phyloP scores from a whole-genome alignment of 2,329 filamentous ascomycete genomes.

The Scolecobasidium constrictum region DNA sequence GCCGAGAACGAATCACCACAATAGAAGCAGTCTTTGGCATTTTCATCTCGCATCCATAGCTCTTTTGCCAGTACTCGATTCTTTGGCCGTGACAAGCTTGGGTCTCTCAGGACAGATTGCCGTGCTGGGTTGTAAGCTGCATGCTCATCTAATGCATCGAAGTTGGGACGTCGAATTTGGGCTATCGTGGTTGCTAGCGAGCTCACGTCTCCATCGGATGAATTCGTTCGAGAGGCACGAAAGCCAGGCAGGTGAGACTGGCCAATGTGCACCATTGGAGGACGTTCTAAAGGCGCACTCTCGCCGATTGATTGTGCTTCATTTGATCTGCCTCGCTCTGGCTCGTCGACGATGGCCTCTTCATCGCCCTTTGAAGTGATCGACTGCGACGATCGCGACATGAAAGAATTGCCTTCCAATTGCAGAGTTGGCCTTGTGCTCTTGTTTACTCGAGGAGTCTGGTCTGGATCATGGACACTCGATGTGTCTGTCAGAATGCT shows the following conservation, averaged over 20 bases:
- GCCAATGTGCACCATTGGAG: constrained; percentile 31
- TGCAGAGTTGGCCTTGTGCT: background rate
- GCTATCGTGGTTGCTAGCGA: constrained; percentile 23
- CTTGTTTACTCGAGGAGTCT: background rate
- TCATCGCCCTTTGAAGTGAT: background rate
- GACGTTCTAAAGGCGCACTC: too few relatives aligned
- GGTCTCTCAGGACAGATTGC: constrained; percentile 25
- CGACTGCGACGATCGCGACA: background rate
- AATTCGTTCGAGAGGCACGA: constrained; percentile 33
- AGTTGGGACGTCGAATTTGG: constrained; percentile 12
- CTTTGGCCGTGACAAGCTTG: constrained; percentile 48
- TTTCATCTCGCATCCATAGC: constrained; percentile 99
- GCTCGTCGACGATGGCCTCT: too few relatives aligned
- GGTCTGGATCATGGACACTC: background rate
- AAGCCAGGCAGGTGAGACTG: constrained; percentile 38
- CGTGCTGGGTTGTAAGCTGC: constrained; percentile 6
- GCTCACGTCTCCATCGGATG: constrained; percentile 30
- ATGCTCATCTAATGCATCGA: constrained; percentile 3
- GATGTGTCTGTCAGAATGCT: background rate
- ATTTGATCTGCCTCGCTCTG: too few relatives aligned
- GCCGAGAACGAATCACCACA: constrained; percentile 86
- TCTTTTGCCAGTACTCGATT: constrained; percentile 86
- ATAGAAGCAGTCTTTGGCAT: constrained; percentile 91
- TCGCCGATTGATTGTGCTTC: too few relatives aligned
- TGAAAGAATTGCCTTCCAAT: background rate